A percentile compares a stretch with the other conserved stretches of the same genome.
Evolutionary conservation across 345 rosid genomes (phyloP).

Genomic region (Psidium friedrichsthalianum): DNA sequence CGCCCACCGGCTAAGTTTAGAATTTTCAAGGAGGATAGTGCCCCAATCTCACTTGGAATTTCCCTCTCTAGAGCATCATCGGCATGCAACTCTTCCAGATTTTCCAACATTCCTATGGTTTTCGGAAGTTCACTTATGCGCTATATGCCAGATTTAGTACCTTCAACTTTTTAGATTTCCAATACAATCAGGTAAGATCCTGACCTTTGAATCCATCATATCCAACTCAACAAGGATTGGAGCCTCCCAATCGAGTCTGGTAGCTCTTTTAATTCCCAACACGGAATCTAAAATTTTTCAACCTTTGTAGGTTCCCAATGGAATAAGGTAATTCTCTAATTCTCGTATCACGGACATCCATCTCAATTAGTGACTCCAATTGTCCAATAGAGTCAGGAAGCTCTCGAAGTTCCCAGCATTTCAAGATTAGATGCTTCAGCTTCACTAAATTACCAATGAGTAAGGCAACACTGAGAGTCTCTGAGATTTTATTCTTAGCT

Average conservation of each 20-base stretch:
- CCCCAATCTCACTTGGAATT: neutral
- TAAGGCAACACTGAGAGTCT: rapidly evolving
- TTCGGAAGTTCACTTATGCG: neutral
- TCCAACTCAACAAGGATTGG: neutral
- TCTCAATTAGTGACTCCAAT: neutral
- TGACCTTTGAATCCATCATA: rapidly evolving
- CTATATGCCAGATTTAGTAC: rapidly evolving
- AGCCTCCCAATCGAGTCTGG: neutral
- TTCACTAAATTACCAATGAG: neutral
- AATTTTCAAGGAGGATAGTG: no score
- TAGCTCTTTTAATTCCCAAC: neutral
- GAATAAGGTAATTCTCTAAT: no score
- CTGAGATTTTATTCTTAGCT: neutral
- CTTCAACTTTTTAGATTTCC: neutral
- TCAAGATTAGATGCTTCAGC: neutral
- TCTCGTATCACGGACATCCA: rapidly evolving
- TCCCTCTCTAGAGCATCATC: neutral
- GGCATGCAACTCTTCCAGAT: neutral
- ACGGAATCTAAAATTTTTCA: rapidly evolving
- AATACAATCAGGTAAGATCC: neutral
- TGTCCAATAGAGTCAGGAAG: neutral
- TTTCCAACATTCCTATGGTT: neutral
- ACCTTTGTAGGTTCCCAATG: no score
- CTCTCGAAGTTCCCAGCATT: neutral
- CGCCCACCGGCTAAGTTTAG: no score